Conservation (phyloP, 768 basidiomycete genomes). For the Chiua virens region DNA sequence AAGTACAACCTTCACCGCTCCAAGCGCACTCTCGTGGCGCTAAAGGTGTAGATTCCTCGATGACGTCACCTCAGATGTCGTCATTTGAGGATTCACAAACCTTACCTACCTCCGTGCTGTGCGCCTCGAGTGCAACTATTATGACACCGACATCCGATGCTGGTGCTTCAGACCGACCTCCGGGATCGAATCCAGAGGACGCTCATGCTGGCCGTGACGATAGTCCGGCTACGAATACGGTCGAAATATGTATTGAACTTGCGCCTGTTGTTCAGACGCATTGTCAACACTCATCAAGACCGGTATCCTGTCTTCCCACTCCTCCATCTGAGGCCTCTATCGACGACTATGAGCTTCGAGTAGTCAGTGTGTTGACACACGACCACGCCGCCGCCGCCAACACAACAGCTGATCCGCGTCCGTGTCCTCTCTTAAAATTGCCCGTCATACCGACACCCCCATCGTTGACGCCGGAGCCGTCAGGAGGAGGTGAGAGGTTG, state of each 20-base stretch:
- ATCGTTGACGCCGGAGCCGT: background rate
- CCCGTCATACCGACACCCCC: conserved; percentile 6
- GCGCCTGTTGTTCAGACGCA: too few relatives aligned
- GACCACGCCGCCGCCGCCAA: background rate
- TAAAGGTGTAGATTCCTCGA: background rate
- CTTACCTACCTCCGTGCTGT: background rate
- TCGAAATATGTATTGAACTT: background rate
- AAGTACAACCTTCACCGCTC: background rate
- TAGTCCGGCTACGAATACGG: background rate
- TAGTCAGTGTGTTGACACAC: background rate
- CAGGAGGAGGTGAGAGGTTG: background rate
- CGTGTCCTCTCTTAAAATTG: background rate
- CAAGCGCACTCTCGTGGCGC: background rate
- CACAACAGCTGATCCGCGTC: background rate
- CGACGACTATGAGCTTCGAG: background rate
- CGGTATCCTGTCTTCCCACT: conserved; percentile 6
- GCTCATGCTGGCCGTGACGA: background rate
- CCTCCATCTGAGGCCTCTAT: background rate
- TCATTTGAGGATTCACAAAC: background rate
- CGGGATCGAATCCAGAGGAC: background rate
- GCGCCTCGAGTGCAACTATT: background rate
- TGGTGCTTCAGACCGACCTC: background rate
- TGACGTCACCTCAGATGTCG: background rate
- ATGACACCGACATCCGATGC: background rate
- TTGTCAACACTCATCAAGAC: background rate